Conservation (phyloP, 108 stramenopile species). For the Skeletonema potamos region DNA sequence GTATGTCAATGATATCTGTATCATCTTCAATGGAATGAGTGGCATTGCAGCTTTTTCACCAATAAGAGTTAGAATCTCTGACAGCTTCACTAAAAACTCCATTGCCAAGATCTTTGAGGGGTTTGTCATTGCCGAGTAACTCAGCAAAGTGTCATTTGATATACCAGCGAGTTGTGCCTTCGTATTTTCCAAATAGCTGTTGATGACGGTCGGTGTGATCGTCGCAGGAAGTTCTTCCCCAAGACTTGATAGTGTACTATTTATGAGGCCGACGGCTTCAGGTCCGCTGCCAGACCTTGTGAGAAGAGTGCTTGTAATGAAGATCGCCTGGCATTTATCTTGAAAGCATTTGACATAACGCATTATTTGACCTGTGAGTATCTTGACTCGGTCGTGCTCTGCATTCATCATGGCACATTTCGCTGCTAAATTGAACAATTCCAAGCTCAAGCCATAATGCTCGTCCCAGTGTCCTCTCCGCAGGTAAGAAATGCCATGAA, state of each 20-base stretch:
- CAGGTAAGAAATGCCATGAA: slow-evolving; percentile 9
- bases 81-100: slow-evolving; percentile 9
- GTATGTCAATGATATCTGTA: slow-evolving; percentile 12
- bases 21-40: slow-evolving; percentile 9
- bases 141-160: slow-evolving; percentile 5
- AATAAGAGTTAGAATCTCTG: not conserved
- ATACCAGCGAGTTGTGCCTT: not conserved
- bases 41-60: not conserved
- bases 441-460: slow-evolving; percentile 23
- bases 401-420: slow-evolving; percentile 6
- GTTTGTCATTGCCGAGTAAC: slow-evolving; percentile 8
- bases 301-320: not conserved
- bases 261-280: slow-evolving; percentile 4
- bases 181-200: not conserved
- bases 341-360: slow-evolving; percentile 7
- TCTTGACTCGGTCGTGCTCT: not conserved
- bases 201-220: not conserved
- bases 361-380: slow-evolving; percentile 1
- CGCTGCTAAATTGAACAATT: slow-evolving; percentile 15
- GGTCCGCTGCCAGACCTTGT: not conserved
- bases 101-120: not conserved
- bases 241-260: not conserved
- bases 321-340: slow-evolving; percentile 2
- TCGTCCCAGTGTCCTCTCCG: slow-evolving; percentile 15
- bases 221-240: slow-evolving; percentile 2